Evolutionary conservation across 306 rosid species (phyloP).

Genomic region (Acacia confusa): DNA sequence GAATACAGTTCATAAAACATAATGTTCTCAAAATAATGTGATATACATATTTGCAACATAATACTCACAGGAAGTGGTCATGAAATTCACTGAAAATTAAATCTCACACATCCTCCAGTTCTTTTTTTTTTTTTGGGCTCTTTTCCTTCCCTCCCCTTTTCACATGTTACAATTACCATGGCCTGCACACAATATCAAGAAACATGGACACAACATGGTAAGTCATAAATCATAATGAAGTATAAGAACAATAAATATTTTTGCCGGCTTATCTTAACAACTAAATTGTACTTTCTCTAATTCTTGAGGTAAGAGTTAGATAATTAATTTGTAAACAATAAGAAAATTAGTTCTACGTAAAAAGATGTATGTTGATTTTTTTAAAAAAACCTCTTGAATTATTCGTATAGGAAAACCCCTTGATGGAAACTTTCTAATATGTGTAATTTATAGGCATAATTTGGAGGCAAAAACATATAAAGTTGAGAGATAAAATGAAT

Average conservation of each 20-base stretch:
- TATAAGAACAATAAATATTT: neutral
- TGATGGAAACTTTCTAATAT: too few relatives aligned
- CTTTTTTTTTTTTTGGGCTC: neutral
- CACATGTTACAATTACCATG: slow-evolving; percentile 32
- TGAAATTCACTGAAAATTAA: neutral
- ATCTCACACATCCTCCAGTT: neutral
- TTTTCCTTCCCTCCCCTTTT: neutral
- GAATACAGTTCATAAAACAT: neutral
- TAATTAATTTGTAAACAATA: too few relatives aligned
- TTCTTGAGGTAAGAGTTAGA: too few relatives aligned
- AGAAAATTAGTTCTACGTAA: too few relatives aligned
- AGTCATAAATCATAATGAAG: neutral
- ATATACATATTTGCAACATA: neutral
- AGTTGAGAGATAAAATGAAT: too few relatives aligned
- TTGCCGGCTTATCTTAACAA: too few relatives aligned
- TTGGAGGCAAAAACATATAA: too few relatives aligned
- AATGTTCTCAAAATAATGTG: neutral
- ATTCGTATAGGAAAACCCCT: too few relatives aligned
- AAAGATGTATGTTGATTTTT: too few relatives aligned
- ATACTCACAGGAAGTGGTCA: neutral
- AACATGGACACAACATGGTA: neutral
- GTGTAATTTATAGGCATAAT: too few relatives aligned
- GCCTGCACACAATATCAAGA: slow-evolving; percentile 26
- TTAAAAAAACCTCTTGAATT: too few relatives aligned
- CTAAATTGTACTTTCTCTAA: neutral